phyloP scores from a whole-genome alignment of 208 protist species.

The Sergeia podlipaevii region DNA sequence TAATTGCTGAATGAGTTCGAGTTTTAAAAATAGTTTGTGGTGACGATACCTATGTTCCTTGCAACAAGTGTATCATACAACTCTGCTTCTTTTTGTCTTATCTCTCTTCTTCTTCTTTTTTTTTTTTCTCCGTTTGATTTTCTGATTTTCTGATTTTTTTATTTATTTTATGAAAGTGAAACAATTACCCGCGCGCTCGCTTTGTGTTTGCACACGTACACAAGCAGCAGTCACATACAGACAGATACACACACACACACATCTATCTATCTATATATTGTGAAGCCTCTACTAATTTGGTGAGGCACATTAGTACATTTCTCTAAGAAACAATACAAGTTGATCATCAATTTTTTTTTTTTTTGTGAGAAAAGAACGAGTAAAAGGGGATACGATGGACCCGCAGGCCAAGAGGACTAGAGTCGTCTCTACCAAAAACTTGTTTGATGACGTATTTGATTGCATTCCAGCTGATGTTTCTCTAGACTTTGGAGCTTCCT shows the following conservation, averaged over 20 bases:
- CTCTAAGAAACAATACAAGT: neutral
- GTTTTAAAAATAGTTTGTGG: no score
- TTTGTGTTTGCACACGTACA: neutral
- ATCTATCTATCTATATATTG: neutral
- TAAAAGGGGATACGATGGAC: slow-evolving; percentile 23
- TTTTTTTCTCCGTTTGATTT: no score
- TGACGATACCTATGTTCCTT: no score
- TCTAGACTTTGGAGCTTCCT: slow-evolving; percentile 49
- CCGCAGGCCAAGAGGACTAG: no score
- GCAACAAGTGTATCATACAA: no score
- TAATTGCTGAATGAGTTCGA: no score
- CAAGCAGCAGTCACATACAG: slow-evolving; percentile 1
- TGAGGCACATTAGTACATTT: neutral
- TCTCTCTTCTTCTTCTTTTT: no score
- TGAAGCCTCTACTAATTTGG: neutral
- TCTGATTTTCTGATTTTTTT: no score
- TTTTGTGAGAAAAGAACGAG: slow-evolving; percentile 2
- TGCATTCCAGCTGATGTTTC: slow-evolving; percentile 52
- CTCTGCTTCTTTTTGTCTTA: no score
- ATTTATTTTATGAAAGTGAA: no score
- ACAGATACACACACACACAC: slow-evolving; percentile 5
- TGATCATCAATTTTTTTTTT: neutral
- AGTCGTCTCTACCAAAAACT: slow-evolving; percentile 48
- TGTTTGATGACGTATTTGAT: slow-evolving; percentile 73
- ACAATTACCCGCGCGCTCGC: no score